phyloP scores from a whole-genome alignment of 2,329 filamentous ascomycete species.

The Botrytis fragariae region DNA sequence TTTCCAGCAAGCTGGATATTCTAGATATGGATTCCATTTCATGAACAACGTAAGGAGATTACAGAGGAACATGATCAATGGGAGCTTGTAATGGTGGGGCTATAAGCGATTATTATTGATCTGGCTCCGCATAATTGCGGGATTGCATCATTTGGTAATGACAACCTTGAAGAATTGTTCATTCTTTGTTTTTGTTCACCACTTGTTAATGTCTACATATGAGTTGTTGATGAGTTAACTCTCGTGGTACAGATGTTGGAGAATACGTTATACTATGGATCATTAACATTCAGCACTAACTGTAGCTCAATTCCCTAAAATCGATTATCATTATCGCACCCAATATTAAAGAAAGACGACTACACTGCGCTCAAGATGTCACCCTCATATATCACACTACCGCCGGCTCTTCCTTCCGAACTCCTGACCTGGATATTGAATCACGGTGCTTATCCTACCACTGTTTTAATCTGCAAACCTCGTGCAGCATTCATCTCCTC shows the following conservation, averaged over 20 bases:
- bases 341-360: background rate
- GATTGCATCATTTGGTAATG: constrained; percentile 15
- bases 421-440: constrained; percentile 65
- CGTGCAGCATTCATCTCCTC: constrained; percentile 62
- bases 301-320: constrained; percentile 4
- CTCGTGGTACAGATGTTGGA: background rate
- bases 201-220: background rate
- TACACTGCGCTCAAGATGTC: constrained; percentile 24
- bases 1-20: constrained; percentile 92
- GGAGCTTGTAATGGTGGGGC: constrained; percentile 32
- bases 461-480: constrained; percentile 68
- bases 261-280: constrained; percentile 14
- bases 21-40: constrained; percentile 93
- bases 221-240: background rate
- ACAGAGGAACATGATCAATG: constrained; percentile 28
- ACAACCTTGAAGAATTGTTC: background rate
- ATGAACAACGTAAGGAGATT: constrained; percentile 42
- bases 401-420: constrained; percentile 55
- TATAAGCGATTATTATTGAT: constrained; percentile 31
- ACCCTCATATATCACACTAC: constrained; percentile 45
- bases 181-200: background rate
- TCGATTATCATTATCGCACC: background rate
- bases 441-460: constrained; percentile 55
- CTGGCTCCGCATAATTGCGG: constrained; percentile 15
- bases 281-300: constrained; percentile 35